A percentile compares a stretch with the other conserved stretches of the same genome.
phyloP scores from a whole-genome alignment of 164 flowering plant species.

The Berberis thunbergii region DNA sequence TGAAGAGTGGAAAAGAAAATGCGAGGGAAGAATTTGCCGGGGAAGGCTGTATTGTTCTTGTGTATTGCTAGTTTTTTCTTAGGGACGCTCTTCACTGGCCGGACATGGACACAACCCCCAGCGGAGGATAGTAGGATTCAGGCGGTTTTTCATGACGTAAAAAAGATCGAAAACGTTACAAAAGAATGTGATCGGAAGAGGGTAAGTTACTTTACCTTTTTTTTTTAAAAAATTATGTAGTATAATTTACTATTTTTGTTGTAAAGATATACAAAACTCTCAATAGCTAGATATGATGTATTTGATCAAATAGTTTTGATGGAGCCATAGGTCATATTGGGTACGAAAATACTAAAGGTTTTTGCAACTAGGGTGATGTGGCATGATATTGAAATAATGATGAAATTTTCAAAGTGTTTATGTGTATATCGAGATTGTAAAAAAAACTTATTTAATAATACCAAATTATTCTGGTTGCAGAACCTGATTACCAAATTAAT shows the following conservation, averaged over 20 bases:
- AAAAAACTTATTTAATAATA: too few relatives aligned
- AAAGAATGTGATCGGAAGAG: conserved; percentile 39
- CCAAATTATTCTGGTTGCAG: too few relatives aligned
- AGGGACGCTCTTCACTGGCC: conserved; percentile 49
- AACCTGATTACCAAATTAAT: too few relatives aligned
- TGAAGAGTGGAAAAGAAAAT: conserved; percentile 32
- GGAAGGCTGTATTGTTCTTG: conserved; percentile 37
- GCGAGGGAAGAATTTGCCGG: conserved; percentile 47
- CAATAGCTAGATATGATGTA: neutral
- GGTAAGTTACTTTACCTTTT: conserved; percentile 19
- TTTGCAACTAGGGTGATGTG: too few relatives aligned
- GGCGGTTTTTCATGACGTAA: neutral
- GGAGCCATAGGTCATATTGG: too few relatives aligned
- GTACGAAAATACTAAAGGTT: too few relatives aligned
- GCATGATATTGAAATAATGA: too few relatives aligned
- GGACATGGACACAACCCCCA: conserved; percentile 19
- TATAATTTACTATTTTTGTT: neutral
- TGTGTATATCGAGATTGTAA: too few relatives aligned
- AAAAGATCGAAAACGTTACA: conserved; percentile 1
- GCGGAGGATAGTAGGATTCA: neutral
- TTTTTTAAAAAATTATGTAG: neutral
- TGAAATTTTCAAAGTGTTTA: too few relatives aligned
- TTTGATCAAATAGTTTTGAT: neutral
- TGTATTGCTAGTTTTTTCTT: conserved; percentile 59
- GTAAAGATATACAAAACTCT: neutral